Evolutionary conservation across 768 basidiomycete genomes (phyloP), one percentile per base, ranked within the genome.

Genomic region (Leucocoprinus sp.): DNA sequence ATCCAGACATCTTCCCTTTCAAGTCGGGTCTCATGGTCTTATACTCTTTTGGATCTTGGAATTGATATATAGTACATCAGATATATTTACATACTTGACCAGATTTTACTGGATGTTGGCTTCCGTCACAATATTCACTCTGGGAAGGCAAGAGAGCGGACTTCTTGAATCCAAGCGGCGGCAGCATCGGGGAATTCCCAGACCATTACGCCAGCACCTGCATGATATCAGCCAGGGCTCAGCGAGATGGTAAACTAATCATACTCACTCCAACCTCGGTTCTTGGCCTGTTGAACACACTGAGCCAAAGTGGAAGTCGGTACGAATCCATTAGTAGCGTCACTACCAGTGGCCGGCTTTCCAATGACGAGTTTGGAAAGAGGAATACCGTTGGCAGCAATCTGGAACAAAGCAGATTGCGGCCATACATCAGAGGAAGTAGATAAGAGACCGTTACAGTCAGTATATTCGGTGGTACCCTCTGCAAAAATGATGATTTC

Each of bases 311-410:
- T 74, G 2, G 69, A 58, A 0, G 81, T 68, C 24, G 62, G 63
- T 52, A 89, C 79, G 62, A 74, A 86, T 7, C 82, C 79, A 50
- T 76, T 82, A 50, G 51, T 71, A 2, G 81, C 79, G 42, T 78
- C 76, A 11, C 62, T 55, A 0, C 67, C 43, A 15, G 58, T 64
- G 1, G 76, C 78, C 1, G 84, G 84, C 60, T 89, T 89, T 4
- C 84, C 85, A 54, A 89, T 83, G 50, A 87, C 76, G 38, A 87
- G 67, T 62, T 89, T 87, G 58, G 72, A 59, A 35, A 77, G 56
- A 2, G 69, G 57, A 11, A 87, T 72, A 22, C 81, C 82, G 45
- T 63, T 73, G 1, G 69, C 69, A 37, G 74, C 72, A 48, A 81
- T 78, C 56, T 80, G 71, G 61, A 80, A 76, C 27, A 73, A 63